Evolutionary conservation across 2,329 filamentous ascomycete species (phyloP), one percentile per base, ranked within the genome.

Genomic region (Colletotrichum sp.): DNA sequence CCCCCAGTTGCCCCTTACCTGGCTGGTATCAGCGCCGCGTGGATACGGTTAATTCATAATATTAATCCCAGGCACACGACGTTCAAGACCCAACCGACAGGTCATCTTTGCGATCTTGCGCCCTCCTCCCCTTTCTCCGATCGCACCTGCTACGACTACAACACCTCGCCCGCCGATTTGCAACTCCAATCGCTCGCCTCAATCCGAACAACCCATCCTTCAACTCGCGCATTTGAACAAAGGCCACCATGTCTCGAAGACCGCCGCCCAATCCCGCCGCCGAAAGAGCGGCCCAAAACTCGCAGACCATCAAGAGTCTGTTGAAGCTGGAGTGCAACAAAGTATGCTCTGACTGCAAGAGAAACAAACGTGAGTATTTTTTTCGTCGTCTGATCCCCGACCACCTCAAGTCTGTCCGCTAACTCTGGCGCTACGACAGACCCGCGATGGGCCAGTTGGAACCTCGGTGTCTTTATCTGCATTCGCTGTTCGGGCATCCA

Each of bases 371-470:
- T 98, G 86, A 80, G 94, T 88, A 3, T 8, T n/a, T 32, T 69
- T 69, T 36, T n/a, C 15, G 8, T 21, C 6, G 44, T 52, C n/a
- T 52, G n/a, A 21, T 21, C 7, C 24, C 49, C 30, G 36, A 34
- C 36, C 62, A 32, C 28, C 13, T 59, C 16, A 21, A 65, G 55
- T n/a, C 28, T 44, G 16, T 36, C 72, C 28, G 52, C 34, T 72
- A 62, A 80, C 68, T 69, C 68, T 69, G 34, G 55, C 71, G 65
- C 72, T 49, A 34, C 59, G 52, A 55, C 83, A 98, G 95, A 98
- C 88, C 97, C 97, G 77, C 92, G 97, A 94, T 99, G 97, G 97
- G 97, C 97, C 36, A 98, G 96, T 83, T 99, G 97, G 97, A 99
- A 99, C 85, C 88, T 99, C 71, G 97, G 97, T 81, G 93, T 99